Conservation (phyloP, 1,284 basidiomycete genomes). For the Rhodotorula sp. region DNA sequence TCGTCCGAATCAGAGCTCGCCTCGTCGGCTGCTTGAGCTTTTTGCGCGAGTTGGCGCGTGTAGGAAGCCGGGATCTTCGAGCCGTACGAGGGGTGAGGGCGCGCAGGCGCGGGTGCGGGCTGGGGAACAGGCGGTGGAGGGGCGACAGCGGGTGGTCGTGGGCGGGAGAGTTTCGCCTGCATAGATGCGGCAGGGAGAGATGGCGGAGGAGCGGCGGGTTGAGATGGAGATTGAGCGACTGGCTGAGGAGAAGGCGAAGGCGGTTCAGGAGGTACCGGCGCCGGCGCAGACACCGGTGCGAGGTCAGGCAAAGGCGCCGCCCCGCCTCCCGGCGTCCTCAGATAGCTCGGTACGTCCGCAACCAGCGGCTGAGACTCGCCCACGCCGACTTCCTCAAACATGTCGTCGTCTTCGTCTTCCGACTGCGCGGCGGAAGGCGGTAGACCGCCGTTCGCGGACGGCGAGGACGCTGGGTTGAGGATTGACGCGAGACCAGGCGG, state of each 20-base stretch:
- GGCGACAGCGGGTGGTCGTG: background rate
- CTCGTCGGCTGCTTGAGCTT: background rate
- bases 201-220: background rate
- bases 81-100: background rate
- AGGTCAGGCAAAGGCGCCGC: background rate
- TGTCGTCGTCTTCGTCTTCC: conserved; percentile 17
- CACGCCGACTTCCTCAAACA: conserved; percentile 8
- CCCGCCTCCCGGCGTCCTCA: conserved; percentile 1
- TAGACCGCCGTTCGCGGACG: background rate
- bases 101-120: background rate
- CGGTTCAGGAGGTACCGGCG: background rate
- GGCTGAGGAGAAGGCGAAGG: background rate
- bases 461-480: conserved; percentile 17
- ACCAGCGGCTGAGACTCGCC: background rate
- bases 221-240: too few relatives aligned
- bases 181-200: background rate
- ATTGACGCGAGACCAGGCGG: conserved; percentile 12
- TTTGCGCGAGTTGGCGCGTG: background rate
- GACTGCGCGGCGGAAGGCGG: background rate
- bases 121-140: background rate
- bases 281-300: too few relatives aligned
- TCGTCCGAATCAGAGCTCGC: background rate
- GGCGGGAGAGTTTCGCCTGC: background rate
- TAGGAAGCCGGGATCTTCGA: conserved; percentile 4
- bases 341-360: conserved; percentile 5